phyloP scores from a whole-genome alignment of 768 basidiomycete genomes.

The Boletellus ananas region DNA sequence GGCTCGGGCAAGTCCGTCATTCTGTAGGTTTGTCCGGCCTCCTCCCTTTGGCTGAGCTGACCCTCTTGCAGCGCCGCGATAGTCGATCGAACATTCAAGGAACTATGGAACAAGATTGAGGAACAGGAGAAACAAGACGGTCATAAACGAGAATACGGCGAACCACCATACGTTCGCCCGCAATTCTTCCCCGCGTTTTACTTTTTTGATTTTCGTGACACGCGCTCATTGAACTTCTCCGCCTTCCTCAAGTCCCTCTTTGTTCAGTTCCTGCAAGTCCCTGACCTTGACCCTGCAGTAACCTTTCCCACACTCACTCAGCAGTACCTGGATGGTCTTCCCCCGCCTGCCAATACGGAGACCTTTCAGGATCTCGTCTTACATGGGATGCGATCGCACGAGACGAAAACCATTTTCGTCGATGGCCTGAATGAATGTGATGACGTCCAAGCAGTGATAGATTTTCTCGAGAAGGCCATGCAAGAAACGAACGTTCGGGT shows the following conservation, averaged over 20 bases:
- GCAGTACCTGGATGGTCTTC: slow-evolving; percentile 14
- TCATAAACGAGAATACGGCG: slow-evolving; percentile 10
- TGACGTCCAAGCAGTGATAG: slow-evolving; percentile 14
- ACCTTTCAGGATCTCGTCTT: slow-evolving; percentile 17
- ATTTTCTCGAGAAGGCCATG: slow-evolving; percentile 23
- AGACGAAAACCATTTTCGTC: slow-evolving; percentile 21
- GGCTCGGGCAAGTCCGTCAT: slow-evolving; percentile 23
- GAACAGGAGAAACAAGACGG: slow-evolving; percentile 18
- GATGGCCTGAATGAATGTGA: slow-evolving; percentile 29
- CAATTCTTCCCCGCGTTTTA: slow-evolving; percentile 26
- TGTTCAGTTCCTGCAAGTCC: slow-evolving; percentile 26
- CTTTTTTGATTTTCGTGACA: slow-evolving; percentile 29
- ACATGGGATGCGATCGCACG: slow-evolving; percentile 20
- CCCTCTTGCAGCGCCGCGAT: slow-evolving; percentile 15
- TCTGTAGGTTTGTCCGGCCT: slow-evolving; percentile 11
- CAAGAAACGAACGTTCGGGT: slow-evolving; percentile 23
- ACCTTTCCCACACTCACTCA: slow-evolving; percentile 21
- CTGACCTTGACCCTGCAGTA: slow-evolving; percentile 15
- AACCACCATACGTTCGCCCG: slow-evolving; percentile 16
- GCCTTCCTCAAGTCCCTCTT: slow-evolving; percentile 25
- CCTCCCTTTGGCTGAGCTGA: slow-evolving; percentile 4
- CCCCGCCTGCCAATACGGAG: slow-evolving; percentile 15
- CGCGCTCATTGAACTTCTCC: slow-evolving; percentile 12
- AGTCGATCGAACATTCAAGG: slow-evolving; percentile 22
- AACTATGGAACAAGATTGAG: slow-evolving; percentile 21